Base-by-base conservation (phyloP, 805 yeast genomes). In the Wickerhamiella shivajii region DNA sequence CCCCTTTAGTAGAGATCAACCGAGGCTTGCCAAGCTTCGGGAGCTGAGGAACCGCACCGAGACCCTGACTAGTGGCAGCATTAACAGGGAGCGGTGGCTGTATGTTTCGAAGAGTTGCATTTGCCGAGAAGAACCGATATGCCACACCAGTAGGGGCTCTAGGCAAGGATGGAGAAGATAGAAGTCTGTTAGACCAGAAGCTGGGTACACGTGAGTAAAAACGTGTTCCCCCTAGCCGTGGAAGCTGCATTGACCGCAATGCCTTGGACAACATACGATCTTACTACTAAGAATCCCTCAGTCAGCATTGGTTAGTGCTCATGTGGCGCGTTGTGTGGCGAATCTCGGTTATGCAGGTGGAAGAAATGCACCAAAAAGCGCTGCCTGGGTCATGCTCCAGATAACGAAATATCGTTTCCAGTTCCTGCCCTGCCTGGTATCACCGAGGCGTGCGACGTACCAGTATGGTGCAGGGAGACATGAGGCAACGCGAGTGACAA, bases 301-400 rank as follows among this genome's bases (percentile, higher is more conserved):
- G n/a, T n/a, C n/a, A n/a, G n/a, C n/a, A n/a, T n/a, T n/a, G n/a
- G n/a, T n/a, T n/a, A n/a, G n/a, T n/a, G n/a, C n/a, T n/a, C n/a
- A n/a, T n/a, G n/a, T n/a, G n/a, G n/a, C n/a, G n/a, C n/a, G n/a
- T n/a, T n/a, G n/a, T n/a, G n/a, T n/a, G n/a, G n/a, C n/a, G n/a
- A n/a, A n/a, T n/a, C n/a, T n/a, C n/a, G n/a, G n/a, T 51, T 52
- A 83, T n/a, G 97, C 97, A 4, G 97, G 97, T 2, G 96, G 97
- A 27, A 85, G 60, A 49, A 80, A 85, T n/a, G 74, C 74, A 6
- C 77, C 80, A 57, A 71, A 85, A 32, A 85, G 56, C 2, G 70
- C 66, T 0, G 85, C 67, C 53, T 85, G 95, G 3, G 73, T 45
- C 5, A 74, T 50, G 15, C 59, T 61, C 93, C 93, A 85, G 1